A percentile compares a stretch with the other conserved stretches of the same genome.
Conservation (phyloP, 2,329 filamentous ascomycete genomes). For the Truncatella angustata region DNA sequence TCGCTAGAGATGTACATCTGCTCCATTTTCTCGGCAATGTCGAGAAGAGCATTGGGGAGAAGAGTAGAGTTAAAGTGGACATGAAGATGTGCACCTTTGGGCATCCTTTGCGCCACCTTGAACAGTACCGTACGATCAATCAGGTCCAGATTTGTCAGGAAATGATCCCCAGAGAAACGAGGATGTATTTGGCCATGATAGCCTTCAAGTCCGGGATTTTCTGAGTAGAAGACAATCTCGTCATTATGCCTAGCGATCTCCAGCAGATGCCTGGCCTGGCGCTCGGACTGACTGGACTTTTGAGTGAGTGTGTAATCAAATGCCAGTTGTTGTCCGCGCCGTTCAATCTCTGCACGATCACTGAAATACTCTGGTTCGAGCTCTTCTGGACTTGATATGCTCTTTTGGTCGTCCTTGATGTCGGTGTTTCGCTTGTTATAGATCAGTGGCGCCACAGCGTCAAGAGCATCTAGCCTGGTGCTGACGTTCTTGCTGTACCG, state of each 20-base stretch:
- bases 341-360: slow-evolving; percentile 7
- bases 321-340: neutral
- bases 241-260: slow-evolving; percentile 13
- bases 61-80: slow-evolving; percentile 79
- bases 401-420: neutral
- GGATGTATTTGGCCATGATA: slow-evolving; percentile 39
- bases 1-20: slow-evolving; percentile 71
- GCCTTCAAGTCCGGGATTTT: slow-evolving; percentile 9
- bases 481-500: neutral
- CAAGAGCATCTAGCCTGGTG: slow-evolving; percentile 17
- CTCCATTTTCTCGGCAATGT: slow-evolving; percentile 51
- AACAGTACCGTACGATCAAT: slow-evolving; percentile 58
- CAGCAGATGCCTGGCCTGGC: slow-evolving; percentile 12
- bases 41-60: slow-evolving; percentile 56
- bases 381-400: neutral
- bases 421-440: neutral
- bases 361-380: slow-evolving; percentile 2
- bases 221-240: slow-evolving; percentile 16
- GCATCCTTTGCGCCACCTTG: slow-evolving; percentile 55
- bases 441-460: slow-evolving; percentile 1
- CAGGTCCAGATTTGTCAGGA: slow-evolving; percentile 52
- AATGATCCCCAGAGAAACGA: slow-evolving; percentile 54
- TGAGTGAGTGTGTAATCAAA: slow-evolving; percentile 10
- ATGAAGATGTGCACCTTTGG: slow-evolving; percentile 72
- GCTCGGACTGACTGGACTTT: slow-evolving; percentile 9